A percentile compares a stretch with the other conserved stretches of the same genome.
Evolutionary conservation across 1,284 basidiomycete species (phyloP).

Genomic region (Hortiboletus rubellus): DNA sequence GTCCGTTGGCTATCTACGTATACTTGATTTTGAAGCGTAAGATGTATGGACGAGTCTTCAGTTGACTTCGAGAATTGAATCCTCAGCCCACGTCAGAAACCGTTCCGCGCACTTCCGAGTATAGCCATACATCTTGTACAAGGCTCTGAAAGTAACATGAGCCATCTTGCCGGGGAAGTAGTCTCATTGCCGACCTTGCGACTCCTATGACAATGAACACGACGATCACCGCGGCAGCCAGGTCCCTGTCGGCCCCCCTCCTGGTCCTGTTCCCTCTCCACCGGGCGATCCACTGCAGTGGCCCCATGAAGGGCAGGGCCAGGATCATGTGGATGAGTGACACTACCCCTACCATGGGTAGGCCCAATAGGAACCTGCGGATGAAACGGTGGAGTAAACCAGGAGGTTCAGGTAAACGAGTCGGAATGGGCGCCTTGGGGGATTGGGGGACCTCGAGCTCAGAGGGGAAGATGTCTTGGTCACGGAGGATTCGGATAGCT

Average conservation of each 20-base stretch:
- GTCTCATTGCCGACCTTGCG: slow-evolving; percentile 48
- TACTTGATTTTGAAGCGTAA: slow-evolving; percentile 13
- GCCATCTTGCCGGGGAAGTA: background rate
- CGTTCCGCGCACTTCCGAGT: slow-evolving; percentile 61
- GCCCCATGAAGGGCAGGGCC: slow-evolving; percentile 58
- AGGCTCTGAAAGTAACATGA: slow-evolving; percentile 48
- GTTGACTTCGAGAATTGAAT: slow-evolving; percentile 75
- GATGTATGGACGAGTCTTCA: slow-evolving; percentile 28
- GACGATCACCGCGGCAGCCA: slow-evolving; percentile 64
- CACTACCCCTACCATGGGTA: slow-evolving; percentile 75
- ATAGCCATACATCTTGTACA: slow-evolving; percentile 65
- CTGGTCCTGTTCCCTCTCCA: slow-evolving; percentile 57
- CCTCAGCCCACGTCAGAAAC: slow-evolving; percentile 69
- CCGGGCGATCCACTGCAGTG: slow-evolving; percentile 65
- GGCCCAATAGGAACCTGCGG: slow-evolving; percentile 67
- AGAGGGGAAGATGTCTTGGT: slow-evolving; percentile 48
- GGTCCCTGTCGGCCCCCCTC: slow-evolving; percentile 53
- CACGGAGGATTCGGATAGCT: slow-evolving; percentile 62
- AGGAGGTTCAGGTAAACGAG: slow-evolving; percentile 12
- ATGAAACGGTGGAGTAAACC: slow-evolving; percentile 56
- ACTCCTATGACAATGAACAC: slow-evolving; percentile 63
- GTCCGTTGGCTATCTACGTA: slow-evolving; percentile 18
- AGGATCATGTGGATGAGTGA: slow-evolving; percentile 71
- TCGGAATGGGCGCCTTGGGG: slow-evolving; percentile 13
- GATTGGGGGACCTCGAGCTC: slow-evolving; percentile 36